A percentile compares a stretch with the other conserved stretches of the same genome.
Evolutionary conservation across 2,329 filamentous ascomycete species (phyloP).

Genomic region (Fusarium sublunatum): DNA sequence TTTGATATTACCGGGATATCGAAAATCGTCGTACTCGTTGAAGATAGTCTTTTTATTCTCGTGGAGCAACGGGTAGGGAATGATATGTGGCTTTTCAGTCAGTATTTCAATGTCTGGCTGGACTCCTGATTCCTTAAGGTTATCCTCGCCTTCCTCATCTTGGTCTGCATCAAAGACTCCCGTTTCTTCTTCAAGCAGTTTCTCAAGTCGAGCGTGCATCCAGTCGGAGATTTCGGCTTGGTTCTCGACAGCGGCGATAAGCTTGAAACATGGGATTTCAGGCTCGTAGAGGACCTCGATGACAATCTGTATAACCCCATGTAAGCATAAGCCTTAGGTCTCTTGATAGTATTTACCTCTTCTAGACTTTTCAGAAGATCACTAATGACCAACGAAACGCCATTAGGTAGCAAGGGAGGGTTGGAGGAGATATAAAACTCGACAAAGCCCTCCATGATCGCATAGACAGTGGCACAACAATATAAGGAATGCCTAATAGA

Average conservation of each 20-base stretch:
- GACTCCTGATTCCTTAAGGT: not conserved
- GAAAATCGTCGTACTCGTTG: slow-evolving; percentile 29
- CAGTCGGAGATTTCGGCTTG: slow-evolving; percentile 28
- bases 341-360: slow-evolving; percentile 22
- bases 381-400: slow-evolving; percentile 46
- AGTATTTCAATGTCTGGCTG: slow-evolving; percentile 39
- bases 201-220: slow-evolving; percentile 39
- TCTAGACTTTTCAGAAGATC: slow-evolving; percentile 12
- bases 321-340: not conserved
- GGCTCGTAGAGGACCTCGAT: slow-evolving; percentile 53
- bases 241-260: slow-evolving; percentile 32
- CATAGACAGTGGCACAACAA: too few species aligned
- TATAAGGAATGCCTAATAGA: not conserved
- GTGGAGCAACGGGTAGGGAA: slow-evolving; percentile 41
- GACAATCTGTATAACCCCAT: slow-evolving; percentile 21
- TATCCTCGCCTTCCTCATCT: not conserved
- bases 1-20: slow-evolving; percentile 41
- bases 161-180: slow-evolving; percentile 17
- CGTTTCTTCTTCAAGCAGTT: slow-evolving; percentile 36
- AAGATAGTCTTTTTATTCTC: not conserved
- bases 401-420: slow-evolving; percentile 48
- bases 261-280: slow-evolving; percentile 52
- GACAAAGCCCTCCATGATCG: slow-evolving; percentile 29
- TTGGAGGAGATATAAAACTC: slow-evolving; percentile 53
- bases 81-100: slow-evolving; percentile 28